Conservation (phyloP, 2,329 filamentous ascomycete genomes). For the Coleophoma crateriformis region DNA sequence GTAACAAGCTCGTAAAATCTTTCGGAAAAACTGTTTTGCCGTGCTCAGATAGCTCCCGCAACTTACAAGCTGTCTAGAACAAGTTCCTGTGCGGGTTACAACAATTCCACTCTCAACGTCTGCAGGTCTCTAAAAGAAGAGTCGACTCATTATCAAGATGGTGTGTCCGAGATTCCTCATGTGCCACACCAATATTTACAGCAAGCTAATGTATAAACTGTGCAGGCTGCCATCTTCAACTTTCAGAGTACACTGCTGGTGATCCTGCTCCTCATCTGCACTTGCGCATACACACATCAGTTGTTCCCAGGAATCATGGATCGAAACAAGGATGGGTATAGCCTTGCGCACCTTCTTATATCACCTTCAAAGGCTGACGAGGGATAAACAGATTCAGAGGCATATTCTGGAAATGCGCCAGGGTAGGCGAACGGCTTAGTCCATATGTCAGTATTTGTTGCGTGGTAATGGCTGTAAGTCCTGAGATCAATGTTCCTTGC, state of each 20-base stretch:
- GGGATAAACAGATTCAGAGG: constrained; percentile 35
- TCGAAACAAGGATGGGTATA: constrained; percentile 84
- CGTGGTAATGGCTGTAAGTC: constrained; percentile 82
- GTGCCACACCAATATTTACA: no score
- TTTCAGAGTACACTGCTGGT: constrained; percentile 96
- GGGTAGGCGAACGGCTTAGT: constrained; percentile 87
- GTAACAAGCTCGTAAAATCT: neutral
- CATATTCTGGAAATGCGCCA: constrained; percentile 93
- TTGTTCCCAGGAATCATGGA: constrained; percentile 88
- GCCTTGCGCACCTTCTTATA: constrained; percentile 3
- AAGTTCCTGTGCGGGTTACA: no score
- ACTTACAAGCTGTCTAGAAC: neutral
- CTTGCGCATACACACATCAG: constrained; percentile 87
- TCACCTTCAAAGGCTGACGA: constrained; percentile 7
- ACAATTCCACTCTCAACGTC: no score
- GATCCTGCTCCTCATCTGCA: constrained; percentile 92
- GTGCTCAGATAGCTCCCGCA: neutral
- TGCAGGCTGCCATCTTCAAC: constrained; percentile 92
- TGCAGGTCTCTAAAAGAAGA: no score
- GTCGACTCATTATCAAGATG: constrained; percentile 6
- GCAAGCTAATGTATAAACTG: no score
- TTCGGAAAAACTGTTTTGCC: neutral
- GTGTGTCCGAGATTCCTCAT: neutral
- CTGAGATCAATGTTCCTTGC: neutral
- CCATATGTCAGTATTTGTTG: constrained; percentile 95